A percentile compares a stretch with the other conserved stretches of the same genome.
Evolutionary conservation across 345 rosid genomes (phyloP).

Genomic region (Hirschfeldia incana): DNA sequence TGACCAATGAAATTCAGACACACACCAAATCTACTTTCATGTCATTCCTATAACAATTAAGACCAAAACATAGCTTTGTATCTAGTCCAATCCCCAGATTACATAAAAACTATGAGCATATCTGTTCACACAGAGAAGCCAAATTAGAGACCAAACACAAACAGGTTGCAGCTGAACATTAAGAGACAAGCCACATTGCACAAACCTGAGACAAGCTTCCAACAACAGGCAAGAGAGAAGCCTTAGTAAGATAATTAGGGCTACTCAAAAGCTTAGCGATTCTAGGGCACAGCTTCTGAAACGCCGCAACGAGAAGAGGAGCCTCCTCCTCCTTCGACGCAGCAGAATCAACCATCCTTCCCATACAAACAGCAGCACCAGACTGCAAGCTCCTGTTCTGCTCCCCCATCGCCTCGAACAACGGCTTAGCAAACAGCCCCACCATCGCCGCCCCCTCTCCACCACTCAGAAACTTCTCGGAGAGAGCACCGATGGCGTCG

Average conservation of each 20-base stretch:
- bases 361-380: conserved; percentile 90
- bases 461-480: conserved; percentile 64
- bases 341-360: conserved; percentile 79
- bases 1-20: neutral
- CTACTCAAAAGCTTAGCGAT: conserved; percentile 81
- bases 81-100: no score
- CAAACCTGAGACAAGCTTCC: conserved; percentile 87
- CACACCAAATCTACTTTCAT: neutral
- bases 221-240: conserved; percentile 73
- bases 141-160: no score
- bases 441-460: conserved; percentile 51
- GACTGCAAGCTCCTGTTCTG: conserved; percentile 86
- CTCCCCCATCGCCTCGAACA: conserved; percentile 93
- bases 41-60: neutral
- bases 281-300: conserved; percentile 82
- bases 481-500: conserved; percentile 69
- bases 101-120: no score
- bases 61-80: conserved; percentile 10
- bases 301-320: conserved; percentile 53
- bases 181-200: conserved; percentile 5
- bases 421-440: conserved; percentile 76
- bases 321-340: conserved; percentile 1
- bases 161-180: no score
- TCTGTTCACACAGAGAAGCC: no score
- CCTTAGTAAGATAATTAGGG: conserved; percentile 71